These are phyloP conservation scores for Mycena kentingensis DNA, from an alignment of 768 basidiomycete genomes.

Conservation along the genomic window DNA sequence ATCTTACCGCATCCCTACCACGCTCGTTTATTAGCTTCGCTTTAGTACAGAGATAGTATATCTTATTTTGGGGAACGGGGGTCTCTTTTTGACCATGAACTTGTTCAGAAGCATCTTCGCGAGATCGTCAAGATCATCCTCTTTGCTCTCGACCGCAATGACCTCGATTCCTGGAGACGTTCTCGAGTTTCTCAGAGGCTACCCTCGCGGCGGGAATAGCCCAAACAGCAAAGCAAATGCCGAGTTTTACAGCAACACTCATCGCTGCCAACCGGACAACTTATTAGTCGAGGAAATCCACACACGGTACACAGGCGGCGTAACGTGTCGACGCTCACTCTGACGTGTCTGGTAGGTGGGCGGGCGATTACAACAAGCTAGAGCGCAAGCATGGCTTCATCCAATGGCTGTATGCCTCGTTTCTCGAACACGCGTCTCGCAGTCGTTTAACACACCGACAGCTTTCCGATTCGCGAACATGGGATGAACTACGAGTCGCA, in stretches of 20 bases:
- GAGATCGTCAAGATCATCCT: conserved; percentile 2
- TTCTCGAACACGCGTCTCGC: not conserved
- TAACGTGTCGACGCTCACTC: not conserved
- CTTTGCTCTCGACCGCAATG: conserved; percentile 1
- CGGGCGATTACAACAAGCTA: conserved; percentile 59
- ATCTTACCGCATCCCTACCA: too few relatives aligned
- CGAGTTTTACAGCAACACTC: conserved; percentile 60
- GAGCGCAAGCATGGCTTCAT: conserved; percentile 75
- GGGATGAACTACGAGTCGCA: conserved; percentile 73
- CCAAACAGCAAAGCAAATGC: conserved; percentile 46
- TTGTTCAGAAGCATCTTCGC: too few relatives aligned
- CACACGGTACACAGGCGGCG: conserved; percentile 43
- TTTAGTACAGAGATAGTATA: too few relatives aligned
- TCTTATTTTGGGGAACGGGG: too few relatives aligned
- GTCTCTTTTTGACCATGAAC: too few relatives aligned
- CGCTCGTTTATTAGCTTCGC: too few relatives aligned
- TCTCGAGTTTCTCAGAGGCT: conserved; percentile 56
- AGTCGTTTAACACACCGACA: conserved; percentile 26
- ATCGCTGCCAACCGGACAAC: conserved; percentile 62
- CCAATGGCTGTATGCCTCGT: conserved; percentile 71
- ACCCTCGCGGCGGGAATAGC: conserved; percentile 49
- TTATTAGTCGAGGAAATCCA: conserved; percentile 65
- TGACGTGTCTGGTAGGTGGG: conserved; percentile 50
- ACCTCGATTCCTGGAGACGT: conserved; percentile 58
- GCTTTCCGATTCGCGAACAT: conserved; percentile 73